Percentiles rank a stretch among this genome's conserved stretches.
phyloP scores from a whole-genome alignment of 768 basidiomycete species.

The Pulveroboletus sp. region DNA sequence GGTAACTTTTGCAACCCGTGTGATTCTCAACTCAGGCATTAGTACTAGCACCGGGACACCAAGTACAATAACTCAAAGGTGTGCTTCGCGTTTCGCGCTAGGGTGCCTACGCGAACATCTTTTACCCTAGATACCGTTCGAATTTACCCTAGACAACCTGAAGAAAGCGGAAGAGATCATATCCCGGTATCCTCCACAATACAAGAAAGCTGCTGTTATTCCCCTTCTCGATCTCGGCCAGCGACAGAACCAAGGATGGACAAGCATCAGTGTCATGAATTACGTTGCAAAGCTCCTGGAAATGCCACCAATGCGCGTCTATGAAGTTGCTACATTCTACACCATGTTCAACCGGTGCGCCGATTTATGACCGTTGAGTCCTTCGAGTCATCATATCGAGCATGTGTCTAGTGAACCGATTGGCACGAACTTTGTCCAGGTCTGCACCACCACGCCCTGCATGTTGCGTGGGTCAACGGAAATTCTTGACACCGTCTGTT shows the following conservation, averaged over 20 bases:
- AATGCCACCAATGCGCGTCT: constrained; percentile 97
- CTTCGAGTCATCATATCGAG: background rate
- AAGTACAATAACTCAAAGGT: constrained; percentile 92
- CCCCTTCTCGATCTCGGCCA: constrained; percentile 95
- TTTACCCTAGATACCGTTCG: constrained; percentile 73
- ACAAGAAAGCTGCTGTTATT: constrained; percentile 98
- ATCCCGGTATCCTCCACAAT: constrained; percentile 90
- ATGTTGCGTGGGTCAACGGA: constrained; percentile 91
- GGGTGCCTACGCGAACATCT: background rate
- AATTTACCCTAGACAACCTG: constrained; percentile 75
- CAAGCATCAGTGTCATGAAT: constrained; percentile 98
- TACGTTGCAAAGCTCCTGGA: constrained; percentile 90
- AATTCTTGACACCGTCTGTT: constrained; percentile 79
- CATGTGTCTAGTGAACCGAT: constrained; percentile 71
- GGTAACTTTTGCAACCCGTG: constrained; percentile 30
- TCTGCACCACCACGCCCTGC: constrained; percentile 98
- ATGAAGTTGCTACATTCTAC: constrained; percentile 99
- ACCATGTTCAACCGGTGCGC: constrained; percentile 98
- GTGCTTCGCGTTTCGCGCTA: constrained; percentile 9
- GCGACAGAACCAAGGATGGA: constrained; percentile 98
- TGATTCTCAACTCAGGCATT: constrained; percentile 12
- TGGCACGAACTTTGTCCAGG: constrained; percentile 90
- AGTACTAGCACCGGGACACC: constrained; percentile 84
- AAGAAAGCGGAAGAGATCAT: constrained; percentile 88
- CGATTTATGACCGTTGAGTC: background rate